Base-by-base conservation (phyloP, 225 moss, liverwort and hornwort genomes). In the Marchantia paleacea region DNA sequence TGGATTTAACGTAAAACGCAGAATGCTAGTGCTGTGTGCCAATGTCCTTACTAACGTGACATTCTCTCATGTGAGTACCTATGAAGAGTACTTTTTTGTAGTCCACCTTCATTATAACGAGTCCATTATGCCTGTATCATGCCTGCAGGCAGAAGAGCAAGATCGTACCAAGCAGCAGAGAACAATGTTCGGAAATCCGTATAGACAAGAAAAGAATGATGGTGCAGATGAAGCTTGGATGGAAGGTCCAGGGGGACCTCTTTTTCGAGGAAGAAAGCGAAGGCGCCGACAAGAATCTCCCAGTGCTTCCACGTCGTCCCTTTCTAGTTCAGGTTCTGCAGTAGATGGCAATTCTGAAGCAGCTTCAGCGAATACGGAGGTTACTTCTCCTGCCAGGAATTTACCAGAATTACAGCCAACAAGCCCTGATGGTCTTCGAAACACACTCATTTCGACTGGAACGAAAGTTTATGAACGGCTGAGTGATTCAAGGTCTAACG, bases 141-240 rank as follows among this genome's bases (percentile, higher is more conserved):
- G 74, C 68, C 55, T 81, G 69, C 91, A 99, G 99, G 89, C 96
- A 58, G 99, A 99, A 82, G 99, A 99, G 75, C 99, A 92, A 30
- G 99, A 99, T 81, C 89, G 99, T 71, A 92, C 85, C 79, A 99
- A 99, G 88, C 94, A 93, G 85, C 94, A 95, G 83, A 89, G 99
- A 75, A 82, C 94, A 81, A 95, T 99, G 95, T 99, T 99, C 74
- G 99, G 99, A 58, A 99, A 99, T 30, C 99, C 99, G 7, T 99
- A 99, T 49, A 87, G 99, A 55, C 95, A 95, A 86, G 99, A 99
- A 78, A 99, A 95, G 90, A 93, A 92, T 77, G 99, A 99, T 76
- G 94, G 95, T 61, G 99, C 95, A 70, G 99, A 99, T 84, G 99
- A 99, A 88, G 95, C 94, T 68, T 99, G 99, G 99, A 89, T 95